Base-by-base conservation (phyloP, 129 eudicot species). In the Heracleum sosnowskyi region DNA sequence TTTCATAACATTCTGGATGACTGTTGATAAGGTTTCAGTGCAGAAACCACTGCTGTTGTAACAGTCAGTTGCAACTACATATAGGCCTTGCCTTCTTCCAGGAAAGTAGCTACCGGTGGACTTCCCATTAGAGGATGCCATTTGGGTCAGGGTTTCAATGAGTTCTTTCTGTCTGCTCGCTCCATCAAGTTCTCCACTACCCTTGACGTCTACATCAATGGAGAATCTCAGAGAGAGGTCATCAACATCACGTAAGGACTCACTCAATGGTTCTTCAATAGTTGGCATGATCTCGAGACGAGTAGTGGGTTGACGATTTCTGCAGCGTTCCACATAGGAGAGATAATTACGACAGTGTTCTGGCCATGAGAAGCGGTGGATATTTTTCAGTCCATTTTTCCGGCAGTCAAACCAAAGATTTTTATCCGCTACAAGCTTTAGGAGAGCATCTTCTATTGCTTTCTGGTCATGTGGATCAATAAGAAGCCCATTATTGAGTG, bases 331-430 rank as follows among this genome's bases (percentile, higher is more conserved):
- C 77, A 92, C 79, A 73, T 85, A 83, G 40, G 97, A 87, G 69
- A 92, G 88, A 85, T 92, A 92, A 77, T 79, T 86, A 2, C 78
- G 84, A 79, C 95, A 92, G 85, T 92, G 97, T 73, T 89, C 95
- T 4, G 95, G 97, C 95, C 97, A 92, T 83, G 97, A 89, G 83
- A 89, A 92, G 33, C 84, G 85, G 81, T 91, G 97, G 80, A 89
- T 89, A 69, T 89, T 84, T 64, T 89, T 91, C 60, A 92, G 85
- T 44, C 97, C 97, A 53, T 84, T 89, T 78, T 83, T 89, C 20
- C 91, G 95, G 70, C 97, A 92, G 33, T 92, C 95, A 5, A 72
- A 46, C 97, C 97, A 92, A 46, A 89, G 90, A 86, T 89, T 86
- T 82, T 92, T 92, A 34, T 92, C 95, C 1, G 91, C 89, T 13